Evolutionary conservation across 2,329 filamentous ascomycete genomes (phyloP), one percentile per base, ranked within the genome.

Genomic region (Aureobasidium sp.): DNA sequence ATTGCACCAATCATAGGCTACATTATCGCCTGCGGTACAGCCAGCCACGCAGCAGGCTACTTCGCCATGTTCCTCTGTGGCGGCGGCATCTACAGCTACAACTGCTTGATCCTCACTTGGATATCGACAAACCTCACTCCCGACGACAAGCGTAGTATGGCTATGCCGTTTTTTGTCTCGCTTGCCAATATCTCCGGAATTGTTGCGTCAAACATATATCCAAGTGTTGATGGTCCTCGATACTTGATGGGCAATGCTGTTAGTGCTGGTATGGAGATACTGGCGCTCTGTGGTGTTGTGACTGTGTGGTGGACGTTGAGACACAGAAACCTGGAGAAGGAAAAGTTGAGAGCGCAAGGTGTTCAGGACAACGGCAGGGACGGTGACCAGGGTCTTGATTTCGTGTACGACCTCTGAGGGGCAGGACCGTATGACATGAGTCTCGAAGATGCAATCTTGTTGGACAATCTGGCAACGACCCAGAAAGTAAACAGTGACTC

Each of bases 1-100:
- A 27, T 70, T 11, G 66, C 70, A 1, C 72, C 73, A 11, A 66
- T 70, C 31, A 61, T 70, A 11, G 73, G 72, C 17, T 74, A 74
- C 59, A 64, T 71, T 5, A 70, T 75, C 50, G 68, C 64, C n/a
- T 66, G 72, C 3, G 68, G 68, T 9, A 69, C 72, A 1, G 54
- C 67, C 27, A 69, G 67, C 49, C 64, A 62, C 17, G 66, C 44
- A 31, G 60, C 50, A n/a, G 60, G 60, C 29, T 62, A 62, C 50
- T 62, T 62, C 27, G 60, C 60, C 17, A 71, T 69, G 70, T 72
- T 72, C 60, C 48, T 74, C 6, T 66, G 68, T 37, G 66, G 64
- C 15, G 62, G 62, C 39, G 67, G 70, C n/a, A 64, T 72, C 22
- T 70, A 69, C 56, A 65, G 66, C 19, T 67, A 67, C 47, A 67